Conservation (phyloP, 2,329 filamentous ascomycete species). For the Lasiodiplodia hormozganensis region DNA sequence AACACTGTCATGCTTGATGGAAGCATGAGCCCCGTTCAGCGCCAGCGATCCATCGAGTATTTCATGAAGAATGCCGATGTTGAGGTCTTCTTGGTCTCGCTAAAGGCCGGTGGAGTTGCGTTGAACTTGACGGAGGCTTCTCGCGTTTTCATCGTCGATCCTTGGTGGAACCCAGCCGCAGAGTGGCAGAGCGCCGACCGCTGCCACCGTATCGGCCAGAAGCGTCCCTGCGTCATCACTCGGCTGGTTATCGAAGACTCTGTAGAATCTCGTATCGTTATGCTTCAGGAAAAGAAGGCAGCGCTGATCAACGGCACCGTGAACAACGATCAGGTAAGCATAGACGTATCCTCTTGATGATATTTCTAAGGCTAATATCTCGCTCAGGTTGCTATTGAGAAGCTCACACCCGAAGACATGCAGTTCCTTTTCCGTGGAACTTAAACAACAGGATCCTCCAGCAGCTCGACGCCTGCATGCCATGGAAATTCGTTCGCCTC, state of each 20-base stretch:
- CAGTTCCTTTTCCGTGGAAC: constrained; percentile 90
- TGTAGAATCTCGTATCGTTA: constrained; percentile 93
- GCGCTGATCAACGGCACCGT: constrained; percentile 98
- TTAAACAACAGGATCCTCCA: not conserved
- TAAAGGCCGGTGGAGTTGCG: constrained; percentile 95
- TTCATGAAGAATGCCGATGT: constrained; percentile 96
- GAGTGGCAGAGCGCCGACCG: constrained; percentile 96
- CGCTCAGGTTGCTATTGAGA: constrained; percentile 76
- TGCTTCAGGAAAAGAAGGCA: constrained; percentile 97
- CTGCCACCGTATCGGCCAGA: constrained; percentile 90
- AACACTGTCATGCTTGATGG: constrained; percentile 98
- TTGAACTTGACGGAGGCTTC: constrained; percentile 95
- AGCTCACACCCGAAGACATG: constrained; percentile 88
- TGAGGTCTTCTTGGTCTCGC: constrained; percentile 93
- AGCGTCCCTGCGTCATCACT: constrained; percentile 90
- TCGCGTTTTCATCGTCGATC: constrained; percentile 93
- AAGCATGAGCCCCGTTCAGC: constrained; percentile 92
- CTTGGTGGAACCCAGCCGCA: constrained; percentile 99
- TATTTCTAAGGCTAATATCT: not conserved
- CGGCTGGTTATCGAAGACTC: constrained; percentile 96
- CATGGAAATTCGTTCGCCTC: not conserved
- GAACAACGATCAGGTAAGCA: constrained; percentile 77
- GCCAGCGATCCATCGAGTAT: constrained; percentile 91
- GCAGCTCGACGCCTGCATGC: not conserved
- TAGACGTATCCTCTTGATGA: too few relatives aligned